These are phyloP conservation scores for Eucalyptus fibrosa DNA, from an alignment of 345 rosid species.

Conservation along the genomic window DNA sequence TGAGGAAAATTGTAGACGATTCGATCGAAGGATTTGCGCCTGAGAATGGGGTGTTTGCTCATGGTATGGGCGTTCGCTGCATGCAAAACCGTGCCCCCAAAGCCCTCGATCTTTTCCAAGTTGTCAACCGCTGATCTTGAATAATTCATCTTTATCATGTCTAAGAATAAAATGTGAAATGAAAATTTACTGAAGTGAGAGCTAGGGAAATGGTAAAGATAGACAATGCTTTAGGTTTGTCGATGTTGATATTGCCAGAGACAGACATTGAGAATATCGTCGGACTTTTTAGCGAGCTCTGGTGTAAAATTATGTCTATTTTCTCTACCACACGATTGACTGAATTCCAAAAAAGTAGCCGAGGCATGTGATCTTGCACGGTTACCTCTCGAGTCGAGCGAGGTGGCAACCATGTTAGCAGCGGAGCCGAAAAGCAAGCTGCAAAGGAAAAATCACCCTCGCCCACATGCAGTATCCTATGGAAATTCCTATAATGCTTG, in stretches of 20 bases:
- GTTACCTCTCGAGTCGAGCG: conserved; percentile 24
- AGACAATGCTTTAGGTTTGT: neutral
- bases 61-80: conserved; percentile 7
- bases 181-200: neutral
- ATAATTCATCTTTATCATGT: neutral
- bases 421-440: conserved; percentile 36
- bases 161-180: neutral
- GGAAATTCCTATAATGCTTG: conserved; percentile 16
- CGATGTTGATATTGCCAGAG: neutral
- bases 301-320: neutral
- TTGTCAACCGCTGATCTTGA: neutral
- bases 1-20: conserved; percentile 24
- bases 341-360: neutral
- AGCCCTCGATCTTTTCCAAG: neutral
- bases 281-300: neutral
- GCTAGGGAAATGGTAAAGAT: neutral
- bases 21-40: neutral
- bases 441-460: conserved; percentile 61
- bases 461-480: conserved; percentile 36
- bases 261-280: neutral
- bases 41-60: neutral
- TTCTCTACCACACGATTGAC: neutral
- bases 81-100: conserved; percentile 12
- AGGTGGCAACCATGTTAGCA: conserved; percentile 27
- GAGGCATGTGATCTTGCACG: too few species aligned